Percentiles rank a stretch among this genome's conserved stretches.
These are phyloP conservation scores for Magnolia officinalis DNA, from an alignment of 164 flowering plant species.

Conservation along the genomic window DNA sequence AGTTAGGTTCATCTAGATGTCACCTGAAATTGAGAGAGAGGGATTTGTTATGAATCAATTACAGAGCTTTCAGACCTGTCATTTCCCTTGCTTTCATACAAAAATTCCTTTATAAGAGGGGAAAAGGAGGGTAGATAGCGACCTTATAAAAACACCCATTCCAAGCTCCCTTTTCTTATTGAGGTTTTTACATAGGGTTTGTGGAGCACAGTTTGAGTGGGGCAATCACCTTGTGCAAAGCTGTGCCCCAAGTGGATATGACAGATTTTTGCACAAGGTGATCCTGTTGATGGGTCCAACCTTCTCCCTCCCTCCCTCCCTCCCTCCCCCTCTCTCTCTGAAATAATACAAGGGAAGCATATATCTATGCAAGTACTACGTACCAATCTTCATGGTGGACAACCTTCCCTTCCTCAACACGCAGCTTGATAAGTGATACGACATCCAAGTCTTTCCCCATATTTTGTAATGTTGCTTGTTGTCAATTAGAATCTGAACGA, in stretches of 20 bases:
- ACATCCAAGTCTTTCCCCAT: slow-evolving; percentile 55
- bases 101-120: slow-evolving; percentile 12
- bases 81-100: slow-evolving; percentile 66
- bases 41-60: slow-evolving; percentile 2
- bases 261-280: too few species aligned
- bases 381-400: slow-evolving; percentile 89
- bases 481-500: slow-evolving; percentile 61
- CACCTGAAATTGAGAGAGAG: not conserved
- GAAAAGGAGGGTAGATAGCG: slow-evolving; percentile 23
- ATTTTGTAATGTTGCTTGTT: slow-evolving; percentile 86
- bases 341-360: not conserved
- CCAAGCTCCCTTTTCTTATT: slow-evolving; percentile 33
- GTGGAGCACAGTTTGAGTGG: too few species aligned
- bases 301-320: too few species aligned
- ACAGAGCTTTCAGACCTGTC: slow-evolving; percentile 36
- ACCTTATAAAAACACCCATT: slow-evolving; percentile 37
- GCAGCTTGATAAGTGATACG: slow-evolving; percentile 70
- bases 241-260: too few species aligned
- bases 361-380: slow-evolving; percentile 1
- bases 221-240: too few species aligned
- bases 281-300: not conserved
- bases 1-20: not conserved
- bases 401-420: slow-evolving; percentile 59
- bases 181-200: not conserved
- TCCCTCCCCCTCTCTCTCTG: not conserved